Conservation (phyloP, 768 basidiomycete species). For the Naganishia vaughanmartiniae region DNA sequence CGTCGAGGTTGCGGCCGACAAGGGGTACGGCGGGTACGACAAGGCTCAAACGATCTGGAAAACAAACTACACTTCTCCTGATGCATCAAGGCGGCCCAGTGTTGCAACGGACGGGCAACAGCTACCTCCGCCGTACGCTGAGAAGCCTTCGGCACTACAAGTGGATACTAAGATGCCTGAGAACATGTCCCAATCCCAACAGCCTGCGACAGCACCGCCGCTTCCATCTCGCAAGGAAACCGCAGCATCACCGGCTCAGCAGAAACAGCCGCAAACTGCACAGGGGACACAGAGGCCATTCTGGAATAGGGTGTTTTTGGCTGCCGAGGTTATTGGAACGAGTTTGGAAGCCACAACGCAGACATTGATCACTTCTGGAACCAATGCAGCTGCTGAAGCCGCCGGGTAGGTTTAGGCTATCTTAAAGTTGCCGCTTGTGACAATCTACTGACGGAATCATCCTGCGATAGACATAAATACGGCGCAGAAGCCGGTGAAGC, state of each 20-base stretch:
- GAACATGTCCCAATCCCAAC: not conserved
- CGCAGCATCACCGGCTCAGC: not conserved
- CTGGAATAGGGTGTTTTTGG: slow-evolving; percentile 37
- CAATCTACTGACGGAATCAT: too few relatives aligned
- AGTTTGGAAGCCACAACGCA: slow-evolving; percentile 47
- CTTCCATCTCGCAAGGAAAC: not conserved
- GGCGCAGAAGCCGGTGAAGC: slow-evolving; percentile 65
- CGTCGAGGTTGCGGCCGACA: slow-evolving; percentile 25
- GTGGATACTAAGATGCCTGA: not conserved
- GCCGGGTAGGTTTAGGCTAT: slow-evolving; percentile 42
- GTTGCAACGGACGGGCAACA: not conserved
- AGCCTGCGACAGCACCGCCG: not conserved
- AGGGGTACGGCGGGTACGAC: slow-evolving; percentile 23
- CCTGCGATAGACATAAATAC: slow-evolving; percentile 54
- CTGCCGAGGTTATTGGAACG: slow-evolving; percentile 50
- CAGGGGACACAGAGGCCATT: slow-evolving; percentile 28
- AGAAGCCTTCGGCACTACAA: not conserved
- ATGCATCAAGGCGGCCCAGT: not conserved
- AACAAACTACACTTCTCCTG: slow-evolving; percentile 4
- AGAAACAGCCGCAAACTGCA: slow-evolving; percentile 31
- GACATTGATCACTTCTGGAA: slow-evolving; percentile 45
- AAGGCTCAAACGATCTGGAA: slow-evolving; percentile 20
- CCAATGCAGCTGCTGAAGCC: slow-evolving; percentile 44
- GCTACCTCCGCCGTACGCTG: not conserved
- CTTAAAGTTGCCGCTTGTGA: too few relatives aligned